A percentile compares a stretch with the other conserved stretches of the same genome.
Conservation (phyloP, 306 rosid species). For the Canavalia ensiformis region DNA sequence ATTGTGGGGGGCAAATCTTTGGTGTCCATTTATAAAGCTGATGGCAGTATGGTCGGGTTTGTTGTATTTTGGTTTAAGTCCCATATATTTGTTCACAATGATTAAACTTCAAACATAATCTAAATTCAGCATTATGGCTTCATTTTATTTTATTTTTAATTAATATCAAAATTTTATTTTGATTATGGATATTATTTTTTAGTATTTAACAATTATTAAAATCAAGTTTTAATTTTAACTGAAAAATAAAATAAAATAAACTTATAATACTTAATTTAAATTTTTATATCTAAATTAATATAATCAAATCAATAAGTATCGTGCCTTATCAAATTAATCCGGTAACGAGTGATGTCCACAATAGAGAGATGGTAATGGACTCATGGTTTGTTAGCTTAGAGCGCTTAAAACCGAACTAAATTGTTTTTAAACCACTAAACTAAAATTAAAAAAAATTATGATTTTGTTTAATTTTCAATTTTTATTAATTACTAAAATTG, state of each 20-base stretch:
- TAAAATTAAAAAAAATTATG: no score
- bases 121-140: no score
- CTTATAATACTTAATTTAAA: conserved; percentile 23
- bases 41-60: conserved; percentile 60
- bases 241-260: no score
- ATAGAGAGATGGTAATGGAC: background rate
- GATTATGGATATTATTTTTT: no score
- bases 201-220: no score
- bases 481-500: no score
- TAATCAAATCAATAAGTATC: background rate
- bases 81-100: conserved; percentile 53
- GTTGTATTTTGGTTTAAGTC: conserved; percentile 52
- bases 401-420: no score
- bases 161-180: no score
- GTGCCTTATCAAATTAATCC: conserved; percentile 27
- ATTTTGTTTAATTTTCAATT: no score
- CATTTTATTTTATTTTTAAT: no score
- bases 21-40: conserved; percentile 28
- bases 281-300: conserved; percentile 38
- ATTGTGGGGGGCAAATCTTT: conserved; percentile 64
- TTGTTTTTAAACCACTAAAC: no score
- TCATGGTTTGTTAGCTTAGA: background rate
- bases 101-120: conserved; percentile 40
- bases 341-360: conserved; percentile 16
- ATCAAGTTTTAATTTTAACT: no score